Base-by-base conservation (phyloP, 2,329 filamentous ascomycete species). In the Colletotrichum sp. region DNA sequence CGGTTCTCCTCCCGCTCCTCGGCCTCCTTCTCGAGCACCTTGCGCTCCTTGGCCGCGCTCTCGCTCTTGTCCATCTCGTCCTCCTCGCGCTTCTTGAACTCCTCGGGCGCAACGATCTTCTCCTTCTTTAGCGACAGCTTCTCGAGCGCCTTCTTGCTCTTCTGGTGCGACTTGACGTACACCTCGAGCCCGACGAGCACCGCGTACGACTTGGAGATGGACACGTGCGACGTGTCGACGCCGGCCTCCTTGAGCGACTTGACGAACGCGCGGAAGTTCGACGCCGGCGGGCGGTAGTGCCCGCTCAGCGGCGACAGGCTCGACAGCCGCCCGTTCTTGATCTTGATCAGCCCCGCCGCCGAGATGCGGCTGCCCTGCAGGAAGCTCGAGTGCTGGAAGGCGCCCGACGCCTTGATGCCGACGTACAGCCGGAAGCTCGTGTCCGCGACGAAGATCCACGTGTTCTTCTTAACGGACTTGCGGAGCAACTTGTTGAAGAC, bases 381-480 rank as follows among this genome's bases (percentile, higher is more conserved):
- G 80, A 98, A 98, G 0, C 95, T 97, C 14, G 94, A 96, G 84
- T 98, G 96, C 80, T 98, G 96, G 80, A 98, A 98, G 6, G 94
- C 92, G 13, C 96, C 96, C 5, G 92, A 94, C 82, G 94, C 92
- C 81, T 98, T 98, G 86, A 98, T 97, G 63, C 96, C 96, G 38
- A 98, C 92, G 82, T 98, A 98, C 0, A 98, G 87, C 1, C 94
- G 92, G 82, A 96, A 97, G 2, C 91, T 93, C 2, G 95, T 96
- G 84, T 98, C 96, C 28, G 94, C 94, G 9, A 96, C 96, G 80
- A 98, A 98, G 78, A 98, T 97, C 96, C 96, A 98, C 6, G 94
- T 97, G 80, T 96, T 96, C 77, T 95, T 95, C 83, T 93, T 94
- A 52, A 96, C 94, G 0, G 94, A 93, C 77, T 95, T 94, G 75